A percentile compares a stretch with the other conserved stretches of the same genome.
Conservation (phyloP, 202 grass and related monocot species). For the Zoysia matrella region DNA sequence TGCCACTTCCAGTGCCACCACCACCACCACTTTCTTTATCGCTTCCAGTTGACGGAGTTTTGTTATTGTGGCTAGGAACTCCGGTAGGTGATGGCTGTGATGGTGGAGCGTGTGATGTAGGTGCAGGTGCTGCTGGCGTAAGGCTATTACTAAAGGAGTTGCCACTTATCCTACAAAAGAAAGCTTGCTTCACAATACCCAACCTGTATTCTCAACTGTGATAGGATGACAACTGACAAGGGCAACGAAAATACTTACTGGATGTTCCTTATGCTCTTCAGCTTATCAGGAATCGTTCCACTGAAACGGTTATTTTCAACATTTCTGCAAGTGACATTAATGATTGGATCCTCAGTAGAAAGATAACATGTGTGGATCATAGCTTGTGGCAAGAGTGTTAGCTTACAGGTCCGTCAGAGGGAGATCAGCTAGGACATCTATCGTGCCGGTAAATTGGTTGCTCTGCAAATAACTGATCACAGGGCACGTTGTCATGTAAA, state of each 20-base stretch:
- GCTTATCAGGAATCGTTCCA: conserved; percentile 78
- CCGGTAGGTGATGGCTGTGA: conserved; percentile 28
- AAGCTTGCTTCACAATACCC: conserved; percentile 26
- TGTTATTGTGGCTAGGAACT: conserved; percentile 42
- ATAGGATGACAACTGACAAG: not conserved
- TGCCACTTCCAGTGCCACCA: not conserved
- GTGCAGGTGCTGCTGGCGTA: conserved; percentile 40
- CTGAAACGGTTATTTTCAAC: conserved; percentile 86
- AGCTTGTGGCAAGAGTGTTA: conserved; percentile 3
- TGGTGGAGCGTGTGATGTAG: conserved; percentile 37
- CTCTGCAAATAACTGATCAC: conserved; percentile 80
- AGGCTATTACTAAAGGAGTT: conserved; percentile 73
- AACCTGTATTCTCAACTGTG: not conserved
- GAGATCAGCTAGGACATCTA: conserved; percentile 70
- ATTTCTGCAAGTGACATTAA: conserved; percentile 55
- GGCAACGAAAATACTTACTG: conserved; percentile 66
- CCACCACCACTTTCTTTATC: conserved; percentile 1
- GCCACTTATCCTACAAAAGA: conserved; percentile 59
- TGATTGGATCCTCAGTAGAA: conserved; percentile 14
- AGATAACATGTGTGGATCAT: not conserved
- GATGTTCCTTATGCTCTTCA: conserved; percentile 65
- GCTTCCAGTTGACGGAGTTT: conserved; percentile 16
- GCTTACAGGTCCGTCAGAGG: conserved; percentile 86
- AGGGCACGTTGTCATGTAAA: conserved; percentile 4
- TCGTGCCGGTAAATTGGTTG: conserved; percentile 78